Conservation (phyloP, 179 eudicot genomes). For the Silene noctiflora region DNA sequence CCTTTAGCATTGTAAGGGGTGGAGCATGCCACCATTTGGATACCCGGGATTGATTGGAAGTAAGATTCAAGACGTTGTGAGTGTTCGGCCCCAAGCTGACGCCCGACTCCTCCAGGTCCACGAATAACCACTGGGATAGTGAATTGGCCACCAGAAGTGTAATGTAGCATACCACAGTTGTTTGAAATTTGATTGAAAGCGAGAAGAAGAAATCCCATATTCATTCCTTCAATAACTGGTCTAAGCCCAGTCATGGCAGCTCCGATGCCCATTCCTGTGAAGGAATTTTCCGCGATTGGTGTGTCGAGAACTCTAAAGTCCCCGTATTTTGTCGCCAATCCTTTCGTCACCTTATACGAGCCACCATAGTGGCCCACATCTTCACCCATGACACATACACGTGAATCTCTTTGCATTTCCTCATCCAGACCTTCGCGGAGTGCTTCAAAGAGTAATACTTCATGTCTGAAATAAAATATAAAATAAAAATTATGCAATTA, state of each 20-base stretch:
- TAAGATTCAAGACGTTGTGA: constrained; percentile 90
- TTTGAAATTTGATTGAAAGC: constrained; percentile 96
- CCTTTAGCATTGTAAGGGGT: constrained; percentile 96
- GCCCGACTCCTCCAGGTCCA: constrained; percentile 95
- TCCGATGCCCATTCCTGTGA: constrained; percentile 92
- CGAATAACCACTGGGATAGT: constrained; percentile 89
- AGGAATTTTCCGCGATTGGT: constrained; percentile 93
- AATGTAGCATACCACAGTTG: constrained; percentile 96
- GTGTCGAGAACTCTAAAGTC: constrained; percentile 90
- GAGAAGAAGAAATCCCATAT: constrained; percentile 88
- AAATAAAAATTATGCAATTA: not conserved
- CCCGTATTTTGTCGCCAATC: constrained; percentile 69
- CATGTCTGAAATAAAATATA: constrained; percentile 52
- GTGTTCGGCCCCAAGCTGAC: constrained; percentile 96
- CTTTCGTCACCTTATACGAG: constrained; percentile 87
- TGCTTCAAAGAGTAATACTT: constrained; percentile 85
- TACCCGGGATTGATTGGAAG: constrained; percentile 92
- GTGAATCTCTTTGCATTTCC: constrained; percentile 83
- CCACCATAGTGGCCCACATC: constrained; percentile 98
- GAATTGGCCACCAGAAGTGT: constrained; percentile 97
- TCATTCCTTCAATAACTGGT: constrained; percentile 91
- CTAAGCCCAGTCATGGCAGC: constrained; percentile 97
- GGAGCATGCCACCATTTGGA: constrained; percentile 95
- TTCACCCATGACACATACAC: constrained; percentile 87
- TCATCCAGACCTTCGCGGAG: constrained; percentile 92